Base-by-base conservation (phyloP, 164 flowering plant genomes). In the Umbellularia californica region DNA sequence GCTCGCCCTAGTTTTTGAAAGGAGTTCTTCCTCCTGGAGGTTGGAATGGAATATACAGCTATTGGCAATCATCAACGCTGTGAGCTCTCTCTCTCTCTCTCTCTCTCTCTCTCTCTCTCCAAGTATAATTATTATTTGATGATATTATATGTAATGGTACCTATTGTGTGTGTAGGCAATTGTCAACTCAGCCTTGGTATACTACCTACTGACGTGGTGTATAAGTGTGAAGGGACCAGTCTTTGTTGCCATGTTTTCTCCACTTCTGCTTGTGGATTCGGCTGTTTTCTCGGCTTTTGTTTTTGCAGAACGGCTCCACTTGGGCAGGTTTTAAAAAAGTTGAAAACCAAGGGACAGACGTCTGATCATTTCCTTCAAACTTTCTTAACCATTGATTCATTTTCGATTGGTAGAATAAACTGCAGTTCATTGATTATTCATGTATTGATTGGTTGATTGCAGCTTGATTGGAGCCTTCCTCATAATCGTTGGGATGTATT, bases 201-300 rank as follows among this genome's bases (percentile, higher is more conserved):
- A 80, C 77, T 82, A 74, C 75, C 74, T 84, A 20, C 85, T 79
- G 70, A 83, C 79, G 52, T 87, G 87, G 90, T 79, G 82, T 17
- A 78, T 85, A 24, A 79, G 76, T 51, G 52, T 73, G 15, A 82
- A 82, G 63, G 89, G 89, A 20, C 90, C 87, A 0, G 87, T 87
- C 33, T 84, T 85, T 58, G 70, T 71, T n/a, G 83, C 88, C 19
- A 84, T 85, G 87, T 84, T 85, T 71, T 72, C 66, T 55, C 90
- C 88, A 2, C 58, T 87, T 6, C 72, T 50, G 1, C 76, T 84
- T 9, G 68, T 84, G 0, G 25, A 79, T 25, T 82, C 81, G 3
- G 84, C 76, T 22, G 30, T 84, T 11, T 83, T 82, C 76, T 85
- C 88, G 3, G 88, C 86, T 22, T 2, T 83, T 72, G 78, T 72